Evolutionary conservation across 805 yeast species (phyloP).

Genomic region (Pichia membranifaciens): DNA sequence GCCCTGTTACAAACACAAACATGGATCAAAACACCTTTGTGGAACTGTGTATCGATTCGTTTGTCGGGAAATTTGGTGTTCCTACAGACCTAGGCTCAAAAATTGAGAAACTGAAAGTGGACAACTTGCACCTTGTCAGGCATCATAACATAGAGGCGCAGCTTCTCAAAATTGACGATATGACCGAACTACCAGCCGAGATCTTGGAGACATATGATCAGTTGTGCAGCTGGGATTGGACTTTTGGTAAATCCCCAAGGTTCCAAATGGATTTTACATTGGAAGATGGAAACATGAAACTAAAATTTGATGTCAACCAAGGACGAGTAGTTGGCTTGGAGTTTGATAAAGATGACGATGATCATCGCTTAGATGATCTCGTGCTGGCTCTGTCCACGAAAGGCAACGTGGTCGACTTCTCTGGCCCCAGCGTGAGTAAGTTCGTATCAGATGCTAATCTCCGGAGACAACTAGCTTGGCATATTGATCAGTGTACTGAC

Average conservation of each 20-base stretch:
- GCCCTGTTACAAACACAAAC: slow-evolving; percentile 68
- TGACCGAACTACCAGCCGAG: slow-evolving; percentile 30
- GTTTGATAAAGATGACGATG: slow-evolving; percentile 9
- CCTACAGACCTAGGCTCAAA: slow-evolving; percentile 13
- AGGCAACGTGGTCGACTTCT: slow-evolving; percentile 16
- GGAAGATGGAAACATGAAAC: slow-evolving; percentile 25
- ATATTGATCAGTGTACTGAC: slow-evolving; percentile 23
- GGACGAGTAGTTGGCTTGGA: slow-evolving; percentile 30
- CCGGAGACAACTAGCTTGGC: slow-evolving; percentile 22
- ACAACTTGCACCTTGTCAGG: slow-evolving; percentile 14
- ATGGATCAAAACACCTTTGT: slow-evolving; percentile 43
- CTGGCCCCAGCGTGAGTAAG: slow-evolving; percentile 16
- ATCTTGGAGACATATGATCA: slow-evolving; percentile 35
- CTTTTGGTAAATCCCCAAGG: slow-evolving; percentile 67
- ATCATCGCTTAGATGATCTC: slow-evolving; percentile 15
- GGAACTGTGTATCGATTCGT: slow-evolving; percentile 37
- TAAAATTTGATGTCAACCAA: slow-evolving; percentile 44
- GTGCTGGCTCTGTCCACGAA: slow-evolving; percentile 7
- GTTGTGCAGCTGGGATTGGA: slow-evolving; percentile 65
- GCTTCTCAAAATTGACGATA: slow-evolving; percentile 23
- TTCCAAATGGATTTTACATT: slow-evolving; percentile 56
- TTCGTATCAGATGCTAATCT: slow-evolving; percentile 15
- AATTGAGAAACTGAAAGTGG: slow-evolving; percentile 4
- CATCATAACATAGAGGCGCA: slow-evolving; percentile 15
- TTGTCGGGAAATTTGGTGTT: slow-evolving; percentile 30